These are phyloP conservation scores for Cadophora gregata DNA, from an alignment of 2,329 filamentous ascomycete species.

Conservation along the genomic window DNA sequence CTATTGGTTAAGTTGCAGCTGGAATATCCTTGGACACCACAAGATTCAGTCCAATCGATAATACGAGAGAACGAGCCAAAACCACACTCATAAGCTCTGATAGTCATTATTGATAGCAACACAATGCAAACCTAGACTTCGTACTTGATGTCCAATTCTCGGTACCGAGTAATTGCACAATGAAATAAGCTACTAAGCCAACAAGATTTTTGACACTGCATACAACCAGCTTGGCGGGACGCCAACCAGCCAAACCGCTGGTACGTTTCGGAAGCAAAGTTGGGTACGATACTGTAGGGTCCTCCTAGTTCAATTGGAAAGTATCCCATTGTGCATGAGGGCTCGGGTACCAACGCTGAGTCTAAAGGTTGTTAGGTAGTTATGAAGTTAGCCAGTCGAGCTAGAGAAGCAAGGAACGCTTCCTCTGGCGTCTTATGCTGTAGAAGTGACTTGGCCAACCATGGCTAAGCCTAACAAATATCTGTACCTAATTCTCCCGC, in stretches of 20 bases:
- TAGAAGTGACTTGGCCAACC: slow-evolving; percentile 14
- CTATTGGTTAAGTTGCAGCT: neutral
- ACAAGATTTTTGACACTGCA: slow-evolving; percentile 9
- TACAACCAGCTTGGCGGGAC: neutral
- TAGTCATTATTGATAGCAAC: neutral
- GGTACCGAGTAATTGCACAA: neutral
- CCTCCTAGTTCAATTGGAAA: slow-evolving; percentile 1
- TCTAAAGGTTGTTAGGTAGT: neutral
- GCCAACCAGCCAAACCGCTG: slow-evolving; percentile 1
- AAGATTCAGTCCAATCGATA: no score
- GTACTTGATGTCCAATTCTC: neutral
- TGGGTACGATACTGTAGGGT: neutral
- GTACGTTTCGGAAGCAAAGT: slow-evolving; percentile 18
- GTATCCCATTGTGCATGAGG: slow-evolving; percentile 8
- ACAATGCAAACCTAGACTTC: neutral
- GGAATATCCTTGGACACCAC: no score
- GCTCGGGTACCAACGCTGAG: slow-evolving; percentile 22
- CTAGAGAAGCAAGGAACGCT: slow-evolving; percentile 14
- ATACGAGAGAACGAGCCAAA: neutral
- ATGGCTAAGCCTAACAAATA: neutral
- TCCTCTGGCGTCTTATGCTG: neutral
- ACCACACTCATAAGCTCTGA: neutral
- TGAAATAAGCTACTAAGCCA: slow-evolving; percentile 1
- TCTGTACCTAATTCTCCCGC: slow-evolving; percentile 8
- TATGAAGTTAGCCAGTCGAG: neutral